Percentiles rank a stretch among this genome's conserved stretches.
Evolutionary conservation across 1,139 yeast species (phyloP).

Genomic region (Candida sp.): DNA sequence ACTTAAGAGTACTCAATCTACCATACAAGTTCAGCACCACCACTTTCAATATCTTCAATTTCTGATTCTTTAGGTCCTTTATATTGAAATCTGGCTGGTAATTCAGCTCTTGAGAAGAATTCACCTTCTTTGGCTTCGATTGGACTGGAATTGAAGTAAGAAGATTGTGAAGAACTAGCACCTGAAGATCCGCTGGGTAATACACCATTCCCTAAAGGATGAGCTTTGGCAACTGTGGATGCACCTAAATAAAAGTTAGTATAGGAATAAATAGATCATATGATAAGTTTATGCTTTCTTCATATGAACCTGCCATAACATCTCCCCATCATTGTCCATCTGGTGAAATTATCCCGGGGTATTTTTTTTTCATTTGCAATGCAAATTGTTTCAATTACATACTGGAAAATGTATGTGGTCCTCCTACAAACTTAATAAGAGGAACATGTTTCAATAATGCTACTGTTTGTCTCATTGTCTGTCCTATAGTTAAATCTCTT

Average conservation of each 20-base stretch:
- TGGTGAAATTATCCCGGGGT: no score
- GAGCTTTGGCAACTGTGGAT: slow-evolving; percentile 26
- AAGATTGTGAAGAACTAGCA: slow-evolving; percentile 10
- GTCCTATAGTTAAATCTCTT: not conserved
- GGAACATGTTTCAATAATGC: slow-evolving; percentile 46
- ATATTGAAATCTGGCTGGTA: slow-evolving; percentile 72
- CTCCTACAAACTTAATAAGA: slow-evolving; percentile 62
- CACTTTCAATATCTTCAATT: slow-evolving; percentile 67
- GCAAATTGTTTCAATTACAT: slow-evolving; percentile 14
- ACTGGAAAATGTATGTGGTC: slow-evolving; percentile 51
- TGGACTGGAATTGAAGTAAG: slow-evolving; percentile 26
- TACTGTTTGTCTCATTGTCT: slow-evolving; percentile 26
- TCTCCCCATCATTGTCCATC: no score
- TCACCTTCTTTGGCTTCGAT: slow-evolving; percentile 45
- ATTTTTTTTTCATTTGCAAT: not conserved
- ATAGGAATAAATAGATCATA: slow-evolving; percentile 2
- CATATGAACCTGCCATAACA: no score
- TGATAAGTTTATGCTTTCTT: no score
- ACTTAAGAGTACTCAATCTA: slow-evolving; percentile 8
- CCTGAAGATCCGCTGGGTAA: slow-evolving; percentile 35
- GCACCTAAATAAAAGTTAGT: slow-evolving; percentile 19
- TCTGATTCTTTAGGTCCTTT: slow-evolving; percentile 60
- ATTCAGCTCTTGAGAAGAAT: slow-evolving; percentile 55
- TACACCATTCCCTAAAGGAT: slow-evolving; percentile 50
- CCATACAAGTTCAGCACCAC: slow-evolving; percentile 64